A percentile compares a stretch with the other conserved stretches of the same genome.
phyloP scores from a whole-genome alignment of 345 rosid genomes.

The Microthlaspi erraticum region DNA sequence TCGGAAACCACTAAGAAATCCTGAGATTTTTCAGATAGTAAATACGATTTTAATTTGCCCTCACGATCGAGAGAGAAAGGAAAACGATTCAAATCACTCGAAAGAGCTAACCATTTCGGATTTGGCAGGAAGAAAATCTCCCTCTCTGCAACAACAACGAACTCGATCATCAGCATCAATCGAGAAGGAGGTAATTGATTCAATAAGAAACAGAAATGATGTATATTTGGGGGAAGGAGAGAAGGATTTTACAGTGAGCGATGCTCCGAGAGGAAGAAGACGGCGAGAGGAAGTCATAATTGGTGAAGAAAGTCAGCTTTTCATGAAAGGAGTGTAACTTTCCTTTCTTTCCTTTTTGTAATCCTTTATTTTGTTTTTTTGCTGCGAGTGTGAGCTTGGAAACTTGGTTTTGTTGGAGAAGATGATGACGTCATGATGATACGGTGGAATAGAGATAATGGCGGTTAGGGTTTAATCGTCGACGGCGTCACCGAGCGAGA shows the following conservation, averaged over 20 bases:
- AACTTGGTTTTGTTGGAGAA: not conserved
- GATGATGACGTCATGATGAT: constrained; percentile 35
- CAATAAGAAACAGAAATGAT: constrained; percentile 1
- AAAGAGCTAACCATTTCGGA: constrained; percentile 46
- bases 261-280: constrained; percentile 40
- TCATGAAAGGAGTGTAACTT: constrained; percentile 3
- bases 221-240: not conserved
- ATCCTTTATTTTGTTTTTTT: not conserved
- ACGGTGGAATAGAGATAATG: constrained; percentile 23
- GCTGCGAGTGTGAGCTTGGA: not conserved
- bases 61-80: not conserved
- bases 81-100: not conserved
- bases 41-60: constrained; percentile 3
- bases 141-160: constrained; percentile 52
- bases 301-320: constrained; percentile 19
- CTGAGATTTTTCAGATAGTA: constrained; percentile 34
- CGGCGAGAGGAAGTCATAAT: constrained; percentile 35
- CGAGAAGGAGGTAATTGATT: not conserved
- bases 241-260: constrained; percentile 37
- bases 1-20: constrained; percentile 45
- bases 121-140: constrained; percentile 32
- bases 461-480: constrained; percentile 36
- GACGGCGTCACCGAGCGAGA: constrained; percentile 4
- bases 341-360: no score
- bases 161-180: constrained; percentile 30